A percentile compares a stretch with the other conserved stretches of the same genome.
Conservation (phyloP, 1,284 basidiomycete genomes). For the Nidula niveotomentosa region DNA sequence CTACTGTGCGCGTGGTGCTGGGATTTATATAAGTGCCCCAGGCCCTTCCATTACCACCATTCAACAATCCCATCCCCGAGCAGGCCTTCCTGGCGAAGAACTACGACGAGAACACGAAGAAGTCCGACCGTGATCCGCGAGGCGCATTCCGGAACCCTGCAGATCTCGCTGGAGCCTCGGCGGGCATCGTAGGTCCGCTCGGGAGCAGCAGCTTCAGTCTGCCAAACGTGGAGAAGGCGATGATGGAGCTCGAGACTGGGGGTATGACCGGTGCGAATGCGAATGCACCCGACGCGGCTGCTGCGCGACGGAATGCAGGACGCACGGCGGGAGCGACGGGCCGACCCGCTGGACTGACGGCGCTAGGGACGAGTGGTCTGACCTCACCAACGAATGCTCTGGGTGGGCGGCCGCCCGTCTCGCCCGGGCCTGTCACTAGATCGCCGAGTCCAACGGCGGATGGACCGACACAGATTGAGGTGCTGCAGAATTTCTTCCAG, state of each 20-base stretch:
- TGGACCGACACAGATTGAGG: slow-evolving; percentile 75
- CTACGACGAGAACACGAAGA: slow-evolving; percentile 87
- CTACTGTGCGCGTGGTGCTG: no score
- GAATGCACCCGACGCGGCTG: slow-evolving; percentile 27
- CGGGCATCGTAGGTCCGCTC: slow-evolving; percentile 87
- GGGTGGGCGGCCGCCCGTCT: slow-evolving; percentile 29
- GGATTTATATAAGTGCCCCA: slow-evolving; percentile 21
- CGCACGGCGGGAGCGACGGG: slow-evolving; percentile 17
- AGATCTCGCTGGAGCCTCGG: slow-evolving; percentile 47
- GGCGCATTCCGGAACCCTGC: slow-evolving; percentile 80
- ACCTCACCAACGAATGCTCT: slow-evolving; percentile 19
- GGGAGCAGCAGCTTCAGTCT: slow-evolving; percentile 80
- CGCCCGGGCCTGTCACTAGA: slow-evolving; percentile 42
- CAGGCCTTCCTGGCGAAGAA: slow-evolving; percentile 87
- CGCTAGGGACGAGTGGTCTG: slow-evolving; percentile 27
- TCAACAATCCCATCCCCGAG: slow-evolving; percentile 80
- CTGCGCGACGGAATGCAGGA: slow-evolving; percentile 29
- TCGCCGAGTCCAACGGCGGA: slow-evolving; percentile 12
- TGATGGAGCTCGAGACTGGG: slow-evolving; percentile 80
- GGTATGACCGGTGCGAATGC: slow-evolving; percentile 13
- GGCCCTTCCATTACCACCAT: slow-evolving; percentile 68
- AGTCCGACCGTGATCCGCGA: slow-evolving; percentile 84
- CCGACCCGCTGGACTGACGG: slow-evolving; percentile 28
- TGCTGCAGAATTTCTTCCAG: slow-evolving; percentile 86
- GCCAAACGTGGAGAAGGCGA: slow-evolving; percentile 83